A percentile compares a stretch with the other conserved stretches of the same genome.
Conservation (phyloP, 257 asterid genomes). For the Capsicum rhomboideum region DNA sequence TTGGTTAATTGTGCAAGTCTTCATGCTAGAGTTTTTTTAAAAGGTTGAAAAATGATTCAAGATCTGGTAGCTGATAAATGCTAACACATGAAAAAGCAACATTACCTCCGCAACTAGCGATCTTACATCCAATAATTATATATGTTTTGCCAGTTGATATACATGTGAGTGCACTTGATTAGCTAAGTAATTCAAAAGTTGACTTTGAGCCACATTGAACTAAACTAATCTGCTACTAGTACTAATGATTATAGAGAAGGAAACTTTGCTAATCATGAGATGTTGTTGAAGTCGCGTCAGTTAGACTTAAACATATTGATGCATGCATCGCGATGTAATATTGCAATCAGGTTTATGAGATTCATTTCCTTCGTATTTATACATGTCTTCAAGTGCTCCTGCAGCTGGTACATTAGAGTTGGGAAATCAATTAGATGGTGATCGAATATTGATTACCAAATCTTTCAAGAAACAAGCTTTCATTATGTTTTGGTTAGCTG, state of each 20-base stretch:
- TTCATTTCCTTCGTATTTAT: no score
- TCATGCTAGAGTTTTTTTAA: neutral
- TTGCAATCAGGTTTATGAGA: no score
- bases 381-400: neutral
- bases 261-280: neutral
- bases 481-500: neutral
- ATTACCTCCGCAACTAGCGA: neutral
- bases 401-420: neutral
- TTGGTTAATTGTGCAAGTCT: neutral
- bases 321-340: no score
- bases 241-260: neutral
- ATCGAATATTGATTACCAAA: no score
- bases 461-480: neutral
- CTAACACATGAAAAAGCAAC: neutral
- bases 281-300: neutral
- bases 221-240: neutral
- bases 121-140: neutral
- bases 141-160: neutral
- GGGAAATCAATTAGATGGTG: neutral
- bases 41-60: no score
- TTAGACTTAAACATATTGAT: neutral
- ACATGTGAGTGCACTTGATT: neutral
- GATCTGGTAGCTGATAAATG: neutral
- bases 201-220: neutral
- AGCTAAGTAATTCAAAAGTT: neutral